These are phyloP conservation scores for Strigomonas galati DNA, from an alignment of 208 protist genomes.

Conservation along the genomic window DNA sequence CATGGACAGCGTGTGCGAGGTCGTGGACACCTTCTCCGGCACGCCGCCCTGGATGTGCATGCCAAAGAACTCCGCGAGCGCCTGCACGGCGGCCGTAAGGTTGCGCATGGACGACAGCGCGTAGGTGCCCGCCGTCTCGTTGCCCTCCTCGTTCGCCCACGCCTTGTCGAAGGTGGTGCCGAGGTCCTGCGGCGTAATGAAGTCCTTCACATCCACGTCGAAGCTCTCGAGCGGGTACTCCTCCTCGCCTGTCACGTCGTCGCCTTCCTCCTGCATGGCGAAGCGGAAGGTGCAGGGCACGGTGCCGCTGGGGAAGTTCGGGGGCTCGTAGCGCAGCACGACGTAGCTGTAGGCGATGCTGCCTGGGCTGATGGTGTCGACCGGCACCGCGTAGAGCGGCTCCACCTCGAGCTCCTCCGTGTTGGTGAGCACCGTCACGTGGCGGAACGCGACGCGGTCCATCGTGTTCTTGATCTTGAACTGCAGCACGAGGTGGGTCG, in stretches of 20 bases:
- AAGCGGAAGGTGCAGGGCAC: constrained; percentile 69
- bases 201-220: constrained; percentile 81
- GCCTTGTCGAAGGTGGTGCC: constrained; percentile 20
- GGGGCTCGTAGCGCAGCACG: constrained; percentile 57
- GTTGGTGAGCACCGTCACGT: constrained; percentile 83
- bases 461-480: constrained; percentile 95
- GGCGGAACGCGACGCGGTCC: constrained; percentile 80
- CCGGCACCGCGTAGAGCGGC: constrained; percentile 81
- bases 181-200: constrained; percentile 66
- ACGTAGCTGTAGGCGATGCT: constrained; percentile 69
- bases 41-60: constrained; percentile 75
- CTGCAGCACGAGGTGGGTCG: constrained; percentile 92
- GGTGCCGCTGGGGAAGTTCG: constrained; percentile 65
- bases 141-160: constrained; percentile 46
- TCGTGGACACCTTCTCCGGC: constrained; percentile 63
- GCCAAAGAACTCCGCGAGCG: constrained; percentile 83
- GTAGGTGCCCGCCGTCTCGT: constrained; percentile 84
- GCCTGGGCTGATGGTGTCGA: constrained; percentile 49
- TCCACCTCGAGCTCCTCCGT: constrained; percentile 72
- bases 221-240: constrained; percentile 87
- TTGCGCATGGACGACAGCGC: constrained; percentile 80
- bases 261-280: constrained; percentile 50
- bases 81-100: constrained; percentile 74
- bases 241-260: constrained; percentile 38
- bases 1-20: constrained; percentile 80